Percentiles rank a stretch among this genome's conserved stretches.
These are phyloP conservation scores for Tetrapisispora namnaoensis DNA, from an alignment of 805 yeast species.

Conservation along the genomic window DNA sequence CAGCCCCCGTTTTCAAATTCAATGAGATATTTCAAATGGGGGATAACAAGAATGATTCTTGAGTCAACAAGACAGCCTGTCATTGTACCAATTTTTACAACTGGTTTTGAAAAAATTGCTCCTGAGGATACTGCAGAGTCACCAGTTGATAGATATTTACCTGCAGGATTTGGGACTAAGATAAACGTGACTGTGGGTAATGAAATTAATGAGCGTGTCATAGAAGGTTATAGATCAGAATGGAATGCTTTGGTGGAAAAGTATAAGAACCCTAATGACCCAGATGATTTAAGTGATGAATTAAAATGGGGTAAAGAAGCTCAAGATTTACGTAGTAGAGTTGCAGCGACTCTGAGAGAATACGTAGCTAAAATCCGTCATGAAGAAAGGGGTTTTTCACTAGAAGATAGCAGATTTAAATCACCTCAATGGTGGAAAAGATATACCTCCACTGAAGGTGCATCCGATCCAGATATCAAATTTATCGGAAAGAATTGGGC, in stretches of 20 bases:
- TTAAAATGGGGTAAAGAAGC: slow-evolving; percentile 59
- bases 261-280: slow-evolving; percentile 41
- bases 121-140: slow-evolving; percentile 60
- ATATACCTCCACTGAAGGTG: slow-evolving; percentile 56
- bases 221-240: slow-evolving; percentile 51
- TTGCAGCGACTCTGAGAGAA: slow-evolving; percentile 60
- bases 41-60: slow-evolving; percentile 70
- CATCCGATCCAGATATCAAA: slow-evolving; percentile 53
- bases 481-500: slow-evolving; percentile 84
- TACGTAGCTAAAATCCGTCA: slow-evolving; percentile 44
- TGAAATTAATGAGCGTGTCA: slow-evolving; percentile 48
- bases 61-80: slow-evolving; percentile 81
- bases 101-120: slow-evolving; percentile 78
- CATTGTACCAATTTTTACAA: slow-evolving; percentile 73
- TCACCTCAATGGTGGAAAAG: slow-evolving; percentile 66
- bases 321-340: slow-evolving; percentile 50
- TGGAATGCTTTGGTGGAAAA: slow-evolving; percentile 60
- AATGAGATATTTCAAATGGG: slow-evolving; percentile 95
- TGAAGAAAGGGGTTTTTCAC: slow-evolving; percentile 33
- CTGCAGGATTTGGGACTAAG: slow-evolving; percentile 56
- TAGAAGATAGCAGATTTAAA: slow-evolving; percentile 62
- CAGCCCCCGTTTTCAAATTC: slow-evolving; percentile 73
- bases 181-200: slow-evolving; percentile 65
- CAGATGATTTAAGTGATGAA: slow-evolving; percentile 50
- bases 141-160: slow-evolving; percentile 48